phyloP scores from a whole-genome alignment of 148 eudicot genomes.

The Polygonum aviculare region DNA sequence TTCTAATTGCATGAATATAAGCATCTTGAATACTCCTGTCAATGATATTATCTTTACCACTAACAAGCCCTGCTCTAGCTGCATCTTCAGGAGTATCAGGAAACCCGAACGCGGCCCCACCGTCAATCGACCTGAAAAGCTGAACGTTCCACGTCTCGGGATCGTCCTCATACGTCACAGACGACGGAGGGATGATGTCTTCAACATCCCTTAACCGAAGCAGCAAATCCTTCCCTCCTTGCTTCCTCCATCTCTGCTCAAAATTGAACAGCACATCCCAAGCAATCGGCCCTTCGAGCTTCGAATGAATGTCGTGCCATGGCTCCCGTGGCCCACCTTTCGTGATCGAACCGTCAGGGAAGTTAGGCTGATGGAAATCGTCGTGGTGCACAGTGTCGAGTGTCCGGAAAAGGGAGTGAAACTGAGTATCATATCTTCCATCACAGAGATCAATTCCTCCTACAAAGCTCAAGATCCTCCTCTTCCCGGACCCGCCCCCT shows the following conservation, averaged over 20 bases:
- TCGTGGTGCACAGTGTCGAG: conserved; percentile 30
- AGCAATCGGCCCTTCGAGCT: conserved; percentile 41
- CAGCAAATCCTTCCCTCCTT: conserved; percentile 29
- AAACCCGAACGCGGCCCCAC: conserved; percentile 46
- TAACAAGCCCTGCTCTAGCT: conserved; percentile 31
- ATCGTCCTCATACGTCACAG: conserved; percentile 30
- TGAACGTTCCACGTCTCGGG: conserved; percentile 43
- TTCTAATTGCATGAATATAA: conserved; percentile 41
- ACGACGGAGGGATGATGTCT: conserved; percentile 37
- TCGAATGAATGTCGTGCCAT: conserved; percentile 50
- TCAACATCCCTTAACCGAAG: conserved; percentile 24
- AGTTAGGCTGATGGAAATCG: conserved; percentile 51
- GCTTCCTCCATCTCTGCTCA: conserved; percentile 57
- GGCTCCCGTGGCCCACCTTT: conserved; percentile 65
- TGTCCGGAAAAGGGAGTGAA: conserved; percentile 43
- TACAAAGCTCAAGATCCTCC: conserved; percentile 41
- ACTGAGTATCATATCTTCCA: conserved; percentile 43
- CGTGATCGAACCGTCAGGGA: conserved; percentile 16
- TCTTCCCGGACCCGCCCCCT: conserved; percentile 13
- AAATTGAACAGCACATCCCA: conserved; percentile 49
- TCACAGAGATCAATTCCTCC: conserved; percentile 54
- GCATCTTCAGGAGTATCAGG: conserved; percentile 48
- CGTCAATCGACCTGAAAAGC: conserved; percentile 45
- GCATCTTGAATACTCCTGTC: conserved; percentile 53
- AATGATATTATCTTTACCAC: conserved; percentile 39